These are phyloP conservation scores for Ceratocystis diversiconidia DNA, from an alignment of 2,329 filamentous ascomycete species.

Conservation along the genomic window DNA sequence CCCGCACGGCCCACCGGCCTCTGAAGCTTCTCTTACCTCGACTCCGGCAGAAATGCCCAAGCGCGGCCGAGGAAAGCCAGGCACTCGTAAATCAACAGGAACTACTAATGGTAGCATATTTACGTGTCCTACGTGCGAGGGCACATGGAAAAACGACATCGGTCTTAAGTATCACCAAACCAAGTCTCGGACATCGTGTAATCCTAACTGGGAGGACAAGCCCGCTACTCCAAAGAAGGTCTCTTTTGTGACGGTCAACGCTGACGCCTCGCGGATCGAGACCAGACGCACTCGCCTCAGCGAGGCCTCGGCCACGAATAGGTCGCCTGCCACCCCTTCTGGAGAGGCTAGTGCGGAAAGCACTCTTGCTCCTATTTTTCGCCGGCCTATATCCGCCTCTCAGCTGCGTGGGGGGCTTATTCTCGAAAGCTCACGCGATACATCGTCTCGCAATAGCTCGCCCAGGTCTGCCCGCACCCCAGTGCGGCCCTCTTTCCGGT, in stretches of 20 bases:
- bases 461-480: background rate
- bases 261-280: background rate
- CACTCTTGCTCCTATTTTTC: background rate
- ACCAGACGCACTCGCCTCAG: background rate
- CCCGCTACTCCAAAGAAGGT: constrained; percentile 14
- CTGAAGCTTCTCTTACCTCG: background rate
- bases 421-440: background rate
- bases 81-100: background rate
- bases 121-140: constrained; percentile 39
- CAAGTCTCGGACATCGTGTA: constrained; percentile 41
- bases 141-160: constrained; percentile 42
- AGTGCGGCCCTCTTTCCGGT: constrained; percentile 1
- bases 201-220: constrained; percentile 29
- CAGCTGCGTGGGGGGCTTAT: constrained; percentile 10
- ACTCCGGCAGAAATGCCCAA: background rate
- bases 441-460: background rate
- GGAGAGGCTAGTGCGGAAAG: background rate
- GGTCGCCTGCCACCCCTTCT: background rate
- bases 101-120: constrained; percentile 25
- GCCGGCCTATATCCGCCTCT: background rate
- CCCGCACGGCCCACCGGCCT: background rate
- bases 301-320: background rate
- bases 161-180: constrained; percentile 45
- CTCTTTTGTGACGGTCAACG: background rate
- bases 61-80: background rate